These are phyloP conservation scores for Sugiyamaella xylanicola DNA, from an alignment of 1,139 yeast genomes.

Conservation along the genomic window DNA sequence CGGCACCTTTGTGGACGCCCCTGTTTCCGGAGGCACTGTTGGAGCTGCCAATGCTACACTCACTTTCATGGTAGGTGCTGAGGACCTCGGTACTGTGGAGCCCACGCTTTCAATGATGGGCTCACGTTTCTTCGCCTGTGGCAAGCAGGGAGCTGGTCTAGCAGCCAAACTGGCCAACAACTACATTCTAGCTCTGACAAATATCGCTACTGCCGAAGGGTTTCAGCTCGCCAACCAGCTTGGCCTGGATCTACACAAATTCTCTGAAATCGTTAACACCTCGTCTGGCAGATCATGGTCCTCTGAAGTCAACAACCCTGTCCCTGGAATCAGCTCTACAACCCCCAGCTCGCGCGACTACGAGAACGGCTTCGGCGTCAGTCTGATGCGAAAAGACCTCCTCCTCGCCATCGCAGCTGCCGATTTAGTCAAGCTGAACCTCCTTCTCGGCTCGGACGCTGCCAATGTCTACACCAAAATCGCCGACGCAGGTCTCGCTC, in stretches of 20 bases:
- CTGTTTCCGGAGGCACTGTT: constrained; percentile 63
- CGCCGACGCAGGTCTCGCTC: constrained; percentile 29
- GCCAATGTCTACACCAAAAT: constrained; percentile 38
- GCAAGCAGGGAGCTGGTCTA: constrained; percentile 58
- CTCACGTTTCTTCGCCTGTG: constrained; percentile 56
- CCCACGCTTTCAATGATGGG: constrained; percentile 52
- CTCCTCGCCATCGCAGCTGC: constrained; percentile 58
- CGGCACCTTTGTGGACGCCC: constrained; percentile 55
- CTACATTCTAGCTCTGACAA: constrained; percentile 59
- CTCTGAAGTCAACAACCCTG: constrained; percentile 61
- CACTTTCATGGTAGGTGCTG: constrained; percentile 57
- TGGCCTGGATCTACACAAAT: constrained; percentile 53
- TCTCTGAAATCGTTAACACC: constrained; percentile 56
- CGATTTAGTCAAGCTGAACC: constrained; percentile 29
- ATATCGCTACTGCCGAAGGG: constrained; percentile 63
- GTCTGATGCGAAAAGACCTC: constrained; percentile 59
- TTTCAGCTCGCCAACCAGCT: constrained; percentile 59
- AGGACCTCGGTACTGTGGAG: constrained; percentile 25
- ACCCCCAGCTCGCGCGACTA: constrained; percentile 54
- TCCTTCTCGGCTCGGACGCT: constrained; percentile 38
- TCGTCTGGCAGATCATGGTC: constrained; percentile 68
- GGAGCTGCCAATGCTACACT: constrained; percentile 61
- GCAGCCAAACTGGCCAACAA: constrained; percentile 64
- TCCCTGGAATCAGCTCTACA: constrained; percentile 52
- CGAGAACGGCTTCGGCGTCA: constrained; percentile 58